A percentile compares a stretch with the other conserved stretches of the same genome.
phyloP scores from a whole-genome alignment of 164 flowering plant genomes.

The Annona squamosa region DNA sequence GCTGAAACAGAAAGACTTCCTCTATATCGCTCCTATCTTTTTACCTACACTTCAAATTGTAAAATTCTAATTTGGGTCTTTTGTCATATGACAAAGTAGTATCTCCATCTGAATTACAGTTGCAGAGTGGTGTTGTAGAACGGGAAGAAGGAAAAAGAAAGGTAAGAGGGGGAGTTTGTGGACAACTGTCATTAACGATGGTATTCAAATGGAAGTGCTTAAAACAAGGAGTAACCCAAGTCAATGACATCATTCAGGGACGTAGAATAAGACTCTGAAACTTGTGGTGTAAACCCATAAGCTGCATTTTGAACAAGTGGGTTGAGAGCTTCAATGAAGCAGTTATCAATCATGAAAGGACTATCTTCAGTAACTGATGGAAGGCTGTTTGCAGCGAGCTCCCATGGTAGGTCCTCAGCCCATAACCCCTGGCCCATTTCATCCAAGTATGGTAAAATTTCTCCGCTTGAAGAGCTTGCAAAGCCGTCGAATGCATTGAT shows the following conservation, averaged over 20 bases:
- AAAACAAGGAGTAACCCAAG: slow-evolving; percentile 38
- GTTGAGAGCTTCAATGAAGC: slow-evolving; percentile 39
- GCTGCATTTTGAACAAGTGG: slow-evolving; percentile 26
- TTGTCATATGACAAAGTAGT: background rate
- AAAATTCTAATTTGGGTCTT: background rate
- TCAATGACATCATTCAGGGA: slow-evolving; percentile 32
- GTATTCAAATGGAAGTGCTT: slow-evolving; percentile 7
- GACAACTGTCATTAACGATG: background rate
- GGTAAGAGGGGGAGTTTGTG: background rate
- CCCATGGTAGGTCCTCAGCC: slow-evolving; percentile 29
- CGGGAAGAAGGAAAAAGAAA: background rate
- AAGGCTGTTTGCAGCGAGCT: slow-evolving; percentile 20
- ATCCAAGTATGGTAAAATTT: slow-evolving; percentile 16
- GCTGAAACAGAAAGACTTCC: background rate
- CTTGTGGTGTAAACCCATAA: slow-evolving; percentile 23
- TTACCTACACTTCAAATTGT: background rate
- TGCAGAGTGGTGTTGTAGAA: background rate
- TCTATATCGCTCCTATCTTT: background rate
- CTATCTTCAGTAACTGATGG: slow-evolving; percentile 26
- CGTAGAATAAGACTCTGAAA: slow-evolving; percentile 23
- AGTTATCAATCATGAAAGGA: slow-evolving; percentile 40
- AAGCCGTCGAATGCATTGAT: slow-evolving; percentile 4
- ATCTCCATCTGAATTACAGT: background rate
- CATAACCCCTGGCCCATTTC: slow-evolving; percentile 30
- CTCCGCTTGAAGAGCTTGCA: slow-evolving; percentile 3